These are phyloP conservation scores for Coemansia sp. DNA, from an alignment of 192 early-diverging fungal species.

Conservation along the genomic window DNA sequence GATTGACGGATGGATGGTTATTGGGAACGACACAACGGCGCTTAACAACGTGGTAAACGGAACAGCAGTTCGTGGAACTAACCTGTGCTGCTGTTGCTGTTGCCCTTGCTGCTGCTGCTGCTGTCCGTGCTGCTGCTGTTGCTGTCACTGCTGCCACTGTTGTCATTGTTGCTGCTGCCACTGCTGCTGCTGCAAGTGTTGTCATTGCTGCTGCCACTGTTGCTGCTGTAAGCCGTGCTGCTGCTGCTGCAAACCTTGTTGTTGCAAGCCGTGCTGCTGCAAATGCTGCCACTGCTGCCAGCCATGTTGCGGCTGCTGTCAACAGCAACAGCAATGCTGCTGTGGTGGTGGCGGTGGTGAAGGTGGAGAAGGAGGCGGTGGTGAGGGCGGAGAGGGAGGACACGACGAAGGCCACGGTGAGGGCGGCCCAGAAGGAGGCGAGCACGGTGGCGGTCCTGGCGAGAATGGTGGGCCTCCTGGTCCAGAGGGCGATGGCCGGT, in stretches of 20 bases:
- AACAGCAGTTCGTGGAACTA: conserved; percentile 36
- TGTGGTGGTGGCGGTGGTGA: conserved; percentile 12
- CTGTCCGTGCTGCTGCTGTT: conserved; percentile 32
- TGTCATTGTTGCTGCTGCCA: conserved; percentile 33
- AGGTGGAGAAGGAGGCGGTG: conserved; percentile 14
- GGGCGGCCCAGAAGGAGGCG: conserved; percentile 14
- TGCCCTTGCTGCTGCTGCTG: conserved; percentile 35
- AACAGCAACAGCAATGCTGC: conserved; percentile 20
- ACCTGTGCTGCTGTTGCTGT: conserved; percentile 32
- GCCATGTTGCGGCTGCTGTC: conserved; percentile 26
- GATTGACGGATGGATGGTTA: conserved; percentile 50
- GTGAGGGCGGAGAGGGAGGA: conserved; percentile 9
- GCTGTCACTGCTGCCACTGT: conserved; percentile 30
- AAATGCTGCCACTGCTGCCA: conserved; percentile 28
- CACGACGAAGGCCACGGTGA: conserved; percentile 14
- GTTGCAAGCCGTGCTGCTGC: conserved; percentile 43
- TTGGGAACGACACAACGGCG: conserved; percentile 43
- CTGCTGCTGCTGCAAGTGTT: conserved; percentile 43
- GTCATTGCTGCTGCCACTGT: conserved; percentile 52
- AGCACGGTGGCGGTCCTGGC: conserved; percentile 11
- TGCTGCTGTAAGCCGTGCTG: conserved; percentile 51
- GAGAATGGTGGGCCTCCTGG: conserved; percentile 15
- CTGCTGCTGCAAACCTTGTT: conserved; percentile 48
- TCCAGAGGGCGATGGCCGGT: conserved; percentile 10
- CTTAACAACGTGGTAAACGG: conserved; percentile 42